Base-by-base conservation (phyloP, 306 rosid genomes). In the Gastrolobium bilobum region DNA sequence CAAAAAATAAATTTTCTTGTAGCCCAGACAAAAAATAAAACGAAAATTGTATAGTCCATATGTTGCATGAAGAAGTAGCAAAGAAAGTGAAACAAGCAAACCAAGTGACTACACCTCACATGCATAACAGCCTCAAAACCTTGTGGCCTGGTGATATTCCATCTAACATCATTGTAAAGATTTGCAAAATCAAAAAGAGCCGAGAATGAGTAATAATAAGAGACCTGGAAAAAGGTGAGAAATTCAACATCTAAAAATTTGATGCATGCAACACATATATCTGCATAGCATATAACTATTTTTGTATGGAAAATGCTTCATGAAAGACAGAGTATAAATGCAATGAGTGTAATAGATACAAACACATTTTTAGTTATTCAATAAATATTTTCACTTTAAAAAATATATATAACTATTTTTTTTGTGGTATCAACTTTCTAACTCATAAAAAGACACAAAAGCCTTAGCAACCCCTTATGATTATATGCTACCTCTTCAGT, bases 41-140 rank as follows among this genome's bases (percentile, higher is more conserved):
- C 34, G n/a, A 77, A 59, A 40, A 60, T 75, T 72, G 68, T 37
- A 62, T 57, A 42, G 69, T 38, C 35, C n/a, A 43, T 40, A 38
- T 26, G 52, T 73, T 42, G 50, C 31, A 39, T 58, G 37, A 78
- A 56, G 61, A 69, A 57, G 71, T 13, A 47, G 59, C 52, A 77
- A 69, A 75, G 75, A 68, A 60, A 54, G 61, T 42, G 31, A 35
- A 52, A 14, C 64, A 38, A 67, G 51, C 10, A 84, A 38, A 65
- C 62, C 84, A 93, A 98, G 98, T 95, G 99, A 89, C 98, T 95
- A 87, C 99, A 95, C 82, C 99, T 82, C 73, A 95, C 97, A 78
- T 98, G 97, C 99, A 95, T 95, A 48, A 95, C 98, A 58, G 98
- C 98, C 84, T 95, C 98, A 79, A 91, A 91, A 73, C 99, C 99